phyloP scores from a whole-genome alignment of 352 stramenopile genomes.

The Pythium scleroteichum region DNA sequence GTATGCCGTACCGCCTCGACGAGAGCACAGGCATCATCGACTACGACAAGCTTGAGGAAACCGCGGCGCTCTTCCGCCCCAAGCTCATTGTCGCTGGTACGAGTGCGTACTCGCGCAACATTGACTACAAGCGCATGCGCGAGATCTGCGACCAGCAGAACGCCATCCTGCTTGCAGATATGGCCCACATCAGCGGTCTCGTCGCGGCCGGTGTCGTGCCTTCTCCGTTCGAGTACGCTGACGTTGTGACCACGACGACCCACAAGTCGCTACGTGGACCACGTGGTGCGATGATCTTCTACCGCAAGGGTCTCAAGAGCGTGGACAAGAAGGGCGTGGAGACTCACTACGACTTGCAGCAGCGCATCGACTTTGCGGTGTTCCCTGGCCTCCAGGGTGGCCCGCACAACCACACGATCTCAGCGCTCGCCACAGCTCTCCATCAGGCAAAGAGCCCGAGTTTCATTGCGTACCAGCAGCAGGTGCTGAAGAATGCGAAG shows the following conservation, averaged over 20 bases:
- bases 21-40: constrained; percentile 97
- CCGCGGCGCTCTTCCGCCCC: constrained; percentile 91
- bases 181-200: constrained; percentile 99
- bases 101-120: constrained; percentile 98
- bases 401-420: constrained; percentile 99
- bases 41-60: constrained; percentile 98
- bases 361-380: constrained; percentile 99
- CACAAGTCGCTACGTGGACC: constrained; percentile 99
- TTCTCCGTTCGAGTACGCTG: constrained; percentile 96
- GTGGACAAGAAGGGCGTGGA: constrained; percentile 96
- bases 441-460: constrained; percentile 94
- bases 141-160: constrained; percentile 94
- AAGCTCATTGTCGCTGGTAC: constrained; percentile 99
- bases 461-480: constrained; percentile 98
- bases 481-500: constrained; percentile 92
- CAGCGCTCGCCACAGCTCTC: constrained; percentile 96
- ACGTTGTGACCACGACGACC: constrained; percentile 99
- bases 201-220: constrained; percentile 96
- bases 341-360: constrained; percentile 94
- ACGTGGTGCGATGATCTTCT: constrained; percentile 99
- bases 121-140: constrained; percentile 99
- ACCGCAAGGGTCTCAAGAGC: constrained; percentile 93
- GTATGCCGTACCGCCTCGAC: constrained; percentile 98
- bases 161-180: constrained; percentile 97
- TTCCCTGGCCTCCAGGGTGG: constrained; percentile 99